Evolutionary conservation across 2,329 filamentous ascomycete genomes (phyloP), one percentile per base, ranked within the genome.

Genomic region (Aspergillus cejpii): DNA sequence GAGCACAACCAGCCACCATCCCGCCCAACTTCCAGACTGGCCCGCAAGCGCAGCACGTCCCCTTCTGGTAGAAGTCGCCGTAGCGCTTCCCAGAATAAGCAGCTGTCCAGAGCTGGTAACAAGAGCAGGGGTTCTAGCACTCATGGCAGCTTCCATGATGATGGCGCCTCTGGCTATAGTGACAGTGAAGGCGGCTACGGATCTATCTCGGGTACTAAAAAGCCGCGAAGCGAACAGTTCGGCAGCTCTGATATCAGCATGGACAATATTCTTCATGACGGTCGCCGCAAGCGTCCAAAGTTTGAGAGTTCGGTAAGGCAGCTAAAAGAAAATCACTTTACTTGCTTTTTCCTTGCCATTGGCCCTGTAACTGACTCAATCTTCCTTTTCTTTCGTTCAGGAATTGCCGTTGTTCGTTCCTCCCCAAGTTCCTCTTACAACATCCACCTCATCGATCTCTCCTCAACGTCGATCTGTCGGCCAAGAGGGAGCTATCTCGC

Each of bases 371-470:
- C 37, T 39, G 4, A 44, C 49, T 54, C 49, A 42, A 43, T 41
- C 41, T 49, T 50, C 45, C 50, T 51, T 43, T 50, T 6, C n/a
- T n/a, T n/a, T n/a, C n/a, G n/a, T 55, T 48, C 65, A 98, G 92
- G 91, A 97, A 78, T 76, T 98, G 43, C 92, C 92, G 44, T 76
- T 98, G 43, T 98, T 97, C 67, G 90, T 88, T 52, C 91, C 91
- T 54, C 87, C 87, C 50, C 91, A 94, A 70, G 90, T 96, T 71
- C 91, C 91, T 39, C 85, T 91, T 55, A 84, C 88, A 40, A 85
- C 87, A n/a, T 96, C 91, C n/a, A 89, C 91, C 59, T 91, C 90
- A n/a, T 97, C 91, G 15, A 85, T 94, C 41, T 97, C 91, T 21
- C 91, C 91, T 49, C 87, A 89, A 62, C 84, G 91, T 60, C 86